phyloP scores from a whole-genome alignment of 306 rosid genomes.

The Lathyrus aphaca region DNA sequence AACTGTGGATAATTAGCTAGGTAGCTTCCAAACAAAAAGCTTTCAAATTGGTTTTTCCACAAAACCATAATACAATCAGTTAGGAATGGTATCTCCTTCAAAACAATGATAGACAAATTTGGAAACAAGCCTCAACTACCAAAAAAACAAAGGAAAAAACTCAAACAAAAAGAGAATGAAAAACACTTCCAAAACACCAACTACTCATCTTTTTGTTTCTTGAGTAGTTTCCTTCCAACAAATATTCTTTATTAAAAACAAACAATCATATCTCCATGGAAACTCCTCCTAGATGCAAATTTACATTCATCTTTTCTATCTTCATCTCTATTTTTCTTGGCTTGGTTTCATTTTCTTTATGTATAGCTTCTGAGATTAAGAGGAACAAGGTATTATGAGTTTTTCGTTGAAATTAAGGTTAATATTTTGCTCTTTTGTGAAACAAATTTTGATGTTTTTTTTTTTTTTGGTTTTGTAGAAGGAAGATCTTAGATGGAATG shows the following conservation, averaged over 20 bases:
- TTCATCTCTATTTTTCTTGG: slow-evolving; percentile 59
- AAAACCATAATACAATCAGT: slow-evolving; percentile 35
- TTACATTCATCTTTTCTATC: slow-evolving; percentile 39
- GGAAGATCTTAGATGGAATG: slow-evolving; percentile 68
- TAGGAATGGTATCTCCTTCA: slow-evolving; percentile 67
- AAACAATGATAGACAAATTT: slow-evolving; percentile 52
- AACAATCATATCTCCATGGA: slow-evolving; percentile 49
- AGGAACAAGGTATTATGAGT: slow-evolving; percentile 61
- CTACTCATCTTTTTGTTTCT: slow-evolving; percentile 43
- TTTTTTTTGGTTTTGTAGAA: slow-evolving; percentile 50
- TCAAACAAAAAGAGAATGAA: slow-evolving; percentile 26
- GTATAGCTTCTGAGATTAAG: slow-evolving; percentile 69
- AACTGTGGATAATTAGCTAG: slow-evolving; percentile 46
- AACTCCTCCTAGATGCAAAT: slow-evolving; percentile 46
- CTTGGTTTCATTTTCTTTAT: slow-evolving; percentile 60
- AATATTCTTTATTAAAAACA: background rate
- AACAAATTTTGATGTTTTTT: background rate
- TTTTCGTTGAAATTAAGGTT: too few species aligned
- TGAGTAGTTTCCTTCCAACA: slow-evolving; percentile 58
- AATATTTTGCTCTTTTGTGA: too few species aligned
- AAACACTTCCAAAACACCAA: slow-evolving; percentile 28
- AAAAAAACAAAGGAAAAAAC: slow-evolving; percentile 36
- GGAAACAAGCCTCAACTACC: slow-evolving; percentile 50
- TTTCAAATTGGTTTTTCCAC: slow-evolving; percentile 25
- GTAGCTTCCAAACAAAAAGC: slow-evolving; percentile 35